A percentile compares a stretch with the other conserved stretches of the same genome.
Evolutionary conservation across 2,329 filamentous ascomycete species (phyloP).

Genomic region (Ophiostoma angusticollis): DNA sequence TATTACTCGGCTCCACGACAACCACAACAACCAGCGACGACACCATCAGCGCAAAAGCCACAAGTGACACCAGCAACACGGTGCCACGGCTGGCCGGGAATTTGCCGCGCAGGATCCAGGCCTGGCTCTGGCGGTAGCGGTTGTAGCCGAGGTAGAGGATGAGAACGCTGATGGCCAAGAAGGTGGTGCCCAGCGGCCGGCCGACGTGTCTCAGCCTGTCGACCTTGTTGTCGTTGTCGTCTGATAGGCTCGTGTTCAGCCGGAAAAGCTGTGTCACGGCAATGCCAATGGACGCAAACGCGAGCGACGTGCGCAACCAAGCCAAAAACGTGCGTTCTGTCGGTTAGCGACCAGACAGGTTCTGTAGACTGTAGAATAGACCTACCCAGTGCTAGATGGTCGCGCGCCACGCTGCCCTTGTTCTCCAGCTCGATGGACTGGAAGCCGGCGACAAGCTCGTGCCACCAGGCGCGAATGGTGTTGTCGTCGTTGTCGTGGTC

Average conservation of each 20-base stretch:
- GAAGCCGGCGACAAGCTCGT: slow-evolving; percentile 32
- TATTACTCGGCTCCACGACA: slow-evolving; percentile 37
- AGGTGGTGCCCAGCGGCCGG: slow-evolving; percentile 63
- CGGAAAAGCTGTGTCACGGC: slow-evolving; percentile 77
- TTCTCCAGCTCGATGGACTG: slow-evolving; percentile 67
- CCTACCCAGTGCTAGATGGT: slow-evolving; percentile 72
- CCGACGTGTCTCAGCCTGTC: slow-evolving; percentile 50
- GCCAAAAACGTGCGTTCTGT: slow-evolving; percentile 73
- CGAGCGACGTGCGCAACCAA: slow-evolving; percentile 70
- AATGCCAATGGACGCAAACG: slow-evolving; percentile 72
- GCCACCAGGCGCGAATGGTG: slow-evolving; percentile 37
- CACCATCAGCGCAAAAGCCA: slow-evolving; percentile 52
- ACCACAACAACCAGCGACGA: slow-evolving; percentile 47
- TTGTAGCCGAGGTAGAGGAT: slow-evolving; percentile 66
- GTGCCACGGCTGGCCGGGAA: slow-evolving; percentile 69
- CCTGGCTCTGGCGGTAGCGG: slow-evolving; percentile 64
- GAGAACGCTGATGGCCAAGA: slow-evolving; percentile 62
- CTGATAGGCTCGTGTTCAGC: slow-evolving; percentile 50
- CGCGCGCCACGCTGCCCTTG: slow-evolving; percentile 70
- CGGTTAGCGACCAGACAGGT: slow-evolving; percentile 11
- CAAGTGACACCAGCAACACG: slow-evolving; percentile 53
- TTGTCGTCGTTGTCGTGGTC: too few relatives aligned
- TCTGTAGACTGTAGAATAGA: too few relatives aligned
- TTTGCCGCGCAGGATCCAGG: slow-evolving; percentile 68
- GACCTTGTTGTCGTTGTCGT: slow-evolving; percentile 14